Evolutionary conservation across 116 monocot genomes (phyloP), one percentile per base, ranked within the genome.

Genomic region (Dioscorea cayenensis): DNA sequence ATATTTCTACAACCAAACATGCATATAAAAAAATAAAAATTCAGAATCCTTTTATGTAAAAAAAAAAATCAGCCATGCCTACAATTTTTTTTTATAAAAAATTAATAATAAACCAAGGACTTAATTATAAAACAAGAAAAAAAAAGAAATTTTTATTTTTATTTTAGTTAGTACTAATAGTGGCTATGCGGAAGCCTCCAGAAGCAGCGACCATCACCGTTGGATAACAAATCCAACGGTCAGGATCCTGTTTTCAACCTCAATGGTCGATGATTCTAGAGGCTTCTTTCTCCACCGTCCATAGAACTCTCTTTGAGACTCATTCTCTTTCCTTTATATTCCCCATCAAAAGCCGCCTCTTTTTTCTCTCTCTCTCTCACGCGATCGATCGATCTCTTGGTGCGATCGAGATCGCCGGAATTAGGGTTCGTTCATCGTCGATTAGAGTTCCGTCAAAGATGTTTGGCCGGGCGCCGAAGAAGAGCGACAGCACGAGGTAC

Each of bases 391-490:
- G 43, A 19, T n/a, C 55, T 55, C 16, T 0, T 2, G 36, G 16
- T 19, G 8, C 32, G 11, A 9, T 32, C 7, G 28, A 6, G 65
- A 16, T 65, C 65, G 28, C 32, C 65, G 55, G 55, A 9, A 17
- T 14, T 14, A 20, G 36, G n/a, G 36, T n/a, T 36, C 36, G 38
- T 37, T 66, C 66, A 0, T 19, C 37, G 36, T 14, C 19, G 28
- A 65, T 25, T 27, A 32, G 16, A 36, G 43, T 28, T 38, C 59
- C 19, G 70, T 3, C 29, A 77, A 77, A 72, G 79, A 88, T 88
- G 88, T 88, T 88, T 49, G 84, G 84, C 20, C 62, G 88, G 68
- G 85, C 85, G 77, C 82, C 89, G 68, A 89, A 82, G 80, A 89
- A 85, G 80, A 84, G 89, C 82, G 85, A 89, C 52, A 84, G 75